Base-by-base conservation (phyloP, 352 stramenopile species). In the Bremia lactucae region DNA sequence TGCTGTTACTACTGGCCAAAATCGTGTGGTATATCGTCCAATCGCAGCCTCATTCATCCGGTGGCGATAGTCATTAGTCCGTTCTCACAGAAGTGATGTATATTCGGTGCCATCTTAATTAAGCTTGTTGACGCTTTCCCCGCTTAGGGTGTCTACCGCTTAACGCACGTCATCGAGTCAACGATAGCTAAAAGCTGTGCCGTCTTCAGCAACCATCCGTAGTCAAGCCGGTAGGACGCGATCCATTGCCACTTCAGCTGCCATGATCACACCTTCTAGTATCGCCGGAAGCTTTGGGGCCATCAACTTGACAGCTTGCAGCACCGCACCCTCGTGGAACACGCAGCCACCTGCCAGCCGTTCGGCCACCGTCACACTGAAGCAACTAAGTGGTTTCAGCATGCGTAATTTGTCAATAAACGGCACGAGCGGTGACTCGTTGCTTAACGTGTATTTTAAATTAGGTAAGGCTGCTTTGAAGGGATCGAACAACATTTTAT, bases 401-500 rank as follows among this genome's bases (percentile, higher is more conserved):
- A 81, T 89, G 76, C 76, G 76, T 49, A 89, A 87, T 51, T 37
- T 89, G 20, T 65, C 73, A n/a, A 51, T 80, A 14, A 45, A 64
- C 11, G 71, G 72, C 39, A 66, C 60, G 2, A 42, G 38, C 45
- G 52, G 49, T 23, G 68, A 71, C 42, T 42, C 33, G 19, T 60
- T 88, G 36, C 62, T 88, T 42, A 70, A 76, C 45, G 67, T 88
- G 11, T 88, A 83, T 56, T 88, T 86, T 44, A 82, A 78, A 49
- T 53, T 85, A 40, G 74, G 73, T 87, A 50, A 3, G 36, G 6
- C 22, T 9, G n/a, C 11, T n/a, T 4, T 24, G 10, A 29, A 16
- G 1, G 20, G 31, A n/a, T n/a, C n/a, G n/a, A n/a, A n/a, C n/a
- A n/a, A n/a, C n/a, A n/a, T n/a, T n/a, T n/a, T n/a, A n/a, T n/a